These are phyloP conservation scores for Sclerotinia sclerotiorum DNA, from an alignment of 2,329 filamentous ascomycete species.

Conservation along the genomic window DNA sequence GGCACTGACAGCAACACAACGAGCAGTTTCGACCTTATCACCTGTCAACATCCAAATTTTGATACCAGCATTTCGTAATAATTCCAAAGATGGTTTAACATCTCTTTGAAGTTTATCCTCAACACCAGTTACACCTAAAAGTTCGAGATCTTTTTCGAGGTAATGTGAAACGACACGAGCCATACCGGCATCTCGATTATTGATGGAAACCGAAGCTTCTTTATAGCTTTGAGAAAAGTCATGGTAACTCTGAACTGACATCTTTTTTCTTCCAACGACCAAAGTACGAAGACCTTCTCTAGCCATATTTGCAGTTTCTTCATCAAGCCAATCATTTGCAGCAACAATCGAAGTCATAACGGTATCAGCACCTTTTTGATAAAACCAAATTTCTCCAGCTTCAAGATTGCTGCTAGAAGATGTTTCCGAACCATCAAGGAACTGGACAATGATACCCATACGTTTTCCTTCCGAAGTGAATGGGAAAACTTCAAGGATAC, in stretches of 20 bases:
- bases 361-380: conserved; percentile 96
- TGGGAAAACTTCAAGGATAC: conserved; percentile 91
- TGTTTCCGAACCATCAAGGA: conserved; percentile 59
- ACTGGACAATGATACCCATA: conserved; percentile 96
- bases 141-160: conserved; percentile 84
- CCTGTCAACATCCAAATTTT: conserved; percentile 99
- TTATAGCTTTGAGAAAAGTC: conserved; percentile 75
- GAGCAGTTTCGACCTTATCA: conserved; percentile 96
- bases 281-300: conserved; percentile 91
- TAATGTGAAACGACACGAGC: conserved; percentile 74
- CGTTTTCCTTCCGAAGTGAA: conserved; percentile 98
- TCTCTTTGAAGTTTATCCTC: conserved; percentile 96
- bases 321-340: conserved; percentile 96
- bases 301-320: conserved; percentile 99
- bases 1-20: conserved; percentile 92
- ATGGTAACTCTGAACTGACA: conserved; percentile 75
- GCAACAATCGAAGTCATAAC: conserved; percentile 97
- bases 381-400: conserved; percentile 91
- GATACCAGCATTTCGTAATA: conserved; percentile 93
- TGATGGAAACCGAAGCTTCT: conserved; percentile 77
- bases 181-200: conserved; percentile 78
- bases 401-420: conserved; percentile 50
- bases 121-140: conserved; percentile 95
- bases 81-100: conserved; percentile 91
- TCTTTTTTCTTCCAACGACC: conserved; percentile 87